phyloP scores from a whole-genome alignment of 2,329 filamentous ascomycete genomes.

The Aspergillus hiratsukae region DNA sequence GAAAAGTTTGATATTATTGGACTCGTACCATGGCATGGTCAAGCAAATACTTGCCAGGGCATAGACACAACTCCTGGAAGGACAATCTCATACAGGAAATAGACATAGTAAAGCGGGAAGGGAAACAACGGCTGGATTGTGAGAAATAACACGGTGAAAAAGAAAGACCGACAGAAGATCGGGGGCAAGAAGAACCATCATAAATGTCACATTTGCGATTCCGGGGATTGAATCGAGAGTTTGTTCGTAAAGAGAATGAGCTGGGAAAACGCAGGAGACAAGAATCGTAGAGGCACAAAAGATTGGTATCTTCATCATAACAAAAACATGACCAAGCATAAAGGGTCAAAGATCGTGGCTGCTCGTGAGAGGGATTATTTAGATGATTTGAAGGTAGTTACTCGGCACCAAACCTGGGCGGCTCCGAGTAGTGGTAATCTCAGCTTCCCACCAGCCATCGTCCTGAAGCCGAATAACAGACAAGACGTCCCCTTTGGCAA shows the following conservation, averaged over 20 bases:
- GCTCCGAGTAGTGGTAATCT: constrained; percentile 61
- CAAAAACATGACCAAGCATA: constrained; percentile 8
- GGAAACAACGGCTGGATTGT: not conserved
- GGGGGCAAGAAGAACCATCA: not conserved
- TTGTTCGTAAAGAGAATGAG: not conserved
- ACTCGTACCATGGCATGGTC: not conserved
- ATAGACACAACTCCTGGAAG: not conserved
- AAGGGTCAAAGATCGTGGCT: constrained; percentile 16
- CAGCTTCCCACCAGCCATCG: constrained; percentile 99
- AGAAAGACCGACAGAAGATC: not conserved
- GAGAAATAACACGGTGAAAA: not conserved
- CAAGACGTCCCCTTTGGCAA: constrained; percentile 85
- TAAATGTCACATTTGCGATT: not conserved
- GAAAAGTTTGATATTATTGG: not conserved
- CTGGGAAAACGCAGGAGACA: not conserved
- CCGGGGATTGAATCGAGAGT: not conserved
- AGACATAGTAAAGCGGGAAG: not conserved
- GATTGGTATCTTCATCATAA: constrained; percentile 20
- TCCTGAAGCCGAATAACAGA: constrained; percentile 88
- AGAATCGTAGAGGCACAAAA: constrained; percentile 5
- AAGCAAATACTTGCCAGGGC: not conserved
- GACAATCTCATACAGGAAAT: not conserved
- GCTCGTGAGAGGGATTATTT: constrained; percentile 25
- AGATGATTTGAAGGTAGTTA: constrained; percentile 62
- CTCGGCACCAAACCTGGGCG: constrained; percentile 59